phyloP scores from a whole-genome alignment of 2,329 filamentous ascomycete species.

The Rhynchosporium graminicola region DNA sequence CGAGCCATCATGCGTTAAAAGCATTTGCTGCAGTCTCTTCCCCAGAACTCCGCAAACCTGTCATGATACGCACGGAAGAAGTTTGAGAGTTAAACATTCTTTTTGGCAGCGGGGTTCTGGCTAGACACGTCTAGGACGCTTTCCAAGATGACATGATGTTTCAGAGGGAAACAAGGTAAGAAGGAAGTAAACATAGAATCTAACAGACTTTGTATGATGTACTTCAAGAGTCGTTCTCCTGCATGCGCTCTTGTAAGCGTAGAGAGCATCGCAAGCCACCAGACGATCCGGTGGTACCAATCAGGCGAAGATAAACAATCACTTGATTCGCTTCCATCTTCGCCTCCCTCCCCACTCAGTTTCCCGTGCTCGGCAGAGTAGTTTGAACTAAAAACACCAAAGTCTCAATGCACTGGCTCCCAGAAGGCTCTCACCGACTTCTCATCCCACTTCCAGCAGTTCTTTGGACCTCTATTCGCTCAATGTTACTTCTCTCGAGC shows the following conservation, averaged over 20 bases:
- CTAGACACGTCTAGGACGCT: background rate
- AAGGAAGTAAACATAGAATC: slow-evolving; percentile 3
- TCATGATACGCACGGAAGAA: background rate
- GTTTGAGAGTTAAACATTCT: background rate
- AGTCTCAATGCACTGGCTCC: background rate
- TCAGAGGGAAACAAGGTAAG: background rate
- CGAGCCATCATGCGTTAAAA: background rate
- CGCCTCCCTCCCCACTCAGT: background rate
- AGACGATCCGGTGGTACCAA: background rate
- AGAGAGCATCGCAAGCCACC: slow-evolving; percentile 1
- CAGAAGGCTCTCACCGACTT: slow-evolving; percentile 4
- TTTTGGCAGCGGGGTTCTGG: background rate
- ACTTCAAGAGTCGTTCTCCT: background rate
- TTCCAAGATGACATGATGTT: background rate
- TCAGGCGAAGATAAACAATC: background rate
- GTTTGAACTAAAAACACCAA: slow-evolving; percentile 1
- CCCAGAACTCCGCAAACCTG: background rate
- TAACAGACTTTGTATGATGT: background rate
- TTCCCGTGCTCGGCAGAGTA: background rate
- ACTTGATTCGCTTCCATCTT: background rate
- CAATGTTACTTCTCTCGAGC: background rate
- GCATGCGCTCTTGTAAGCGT: background rate
- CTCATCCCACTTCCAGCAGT: slow-evolving; percentile 1
- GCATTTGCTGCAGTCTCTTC: background rate
- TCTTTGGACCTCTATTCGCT: background rate